Conservation (phyloP, 2,329 filamentous ascomycete species). For the Laburnicola sp. region DNA sequence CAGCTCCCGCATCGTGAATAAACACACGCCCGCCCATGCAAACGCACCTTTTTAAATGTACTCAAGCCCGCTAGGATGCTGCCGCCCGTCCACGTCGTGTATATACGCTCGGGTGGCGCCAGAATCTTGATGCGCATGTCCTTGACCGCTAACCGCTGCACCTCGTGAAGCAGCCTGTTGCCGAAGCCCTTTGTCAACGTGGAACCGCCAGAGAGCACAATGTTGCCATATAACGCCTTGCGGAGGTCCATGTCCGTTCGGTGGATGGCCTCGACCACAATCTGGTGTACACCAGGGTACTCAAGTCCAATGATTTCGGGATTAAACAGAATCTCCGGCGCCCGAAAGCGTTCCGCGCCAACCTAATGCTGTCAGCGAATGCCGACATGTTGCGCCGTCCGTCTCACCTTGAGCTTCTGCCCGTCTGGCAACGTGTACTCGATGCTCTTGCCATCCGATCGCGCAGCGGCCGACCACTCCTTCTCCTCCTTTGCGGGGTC, state of each 20-base stretch:
- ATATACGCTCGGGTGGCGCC: conserved; percentile 94
- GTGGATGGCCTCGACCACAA: conserved; percentile 94
- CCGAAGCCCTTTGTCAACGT: conserved; percentile 97
- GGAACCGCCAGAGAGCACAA: conserved; percentile 93
- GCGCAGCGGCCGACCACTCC: conserved; percentile 80
- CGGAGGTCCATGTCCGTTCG: conserved; percentile 94
- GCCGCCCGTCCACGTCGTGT: conserved; percentile 98
- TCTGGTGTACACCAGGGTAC: conserved; percentile 96
- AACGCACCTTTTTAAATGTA: conserved; percentile 98
- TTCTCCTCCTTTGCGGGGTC: conserved; percentile 95
- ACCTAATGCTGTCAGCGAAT: conserved; percentile 59
- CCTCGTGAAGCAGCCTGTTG: conserved; percentile 86
- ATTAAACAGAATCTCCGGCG: conserved; percentile 96
- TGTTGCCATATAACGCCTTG: conserved; percentile 92
- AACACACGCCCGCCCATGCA: no score
- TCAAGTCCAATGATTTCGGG: conserved; percentile 96
- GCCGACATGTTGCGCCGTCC: conserved; percentile 6
- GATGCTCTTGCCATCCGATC: conserved; percentile 75
- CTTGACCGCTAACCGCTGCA: conserved; percentile 91
- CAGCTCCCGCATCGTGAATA: conserved; percentile 31
- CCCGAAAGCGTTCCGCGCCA: conserved; percentile 90
- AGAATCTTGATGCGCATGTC: conserved; percentile 99
- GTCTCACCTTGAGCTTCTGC: conserved; percentile 79
- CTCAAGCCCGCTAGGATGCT: conserved; percentile 95
- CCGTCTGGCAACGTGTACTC: conserved; percentile 93